phyloP scores from a whole-genome alignment of 2,329 filamentous ascomycete species.

The Diaporthe sp. region DNA sequence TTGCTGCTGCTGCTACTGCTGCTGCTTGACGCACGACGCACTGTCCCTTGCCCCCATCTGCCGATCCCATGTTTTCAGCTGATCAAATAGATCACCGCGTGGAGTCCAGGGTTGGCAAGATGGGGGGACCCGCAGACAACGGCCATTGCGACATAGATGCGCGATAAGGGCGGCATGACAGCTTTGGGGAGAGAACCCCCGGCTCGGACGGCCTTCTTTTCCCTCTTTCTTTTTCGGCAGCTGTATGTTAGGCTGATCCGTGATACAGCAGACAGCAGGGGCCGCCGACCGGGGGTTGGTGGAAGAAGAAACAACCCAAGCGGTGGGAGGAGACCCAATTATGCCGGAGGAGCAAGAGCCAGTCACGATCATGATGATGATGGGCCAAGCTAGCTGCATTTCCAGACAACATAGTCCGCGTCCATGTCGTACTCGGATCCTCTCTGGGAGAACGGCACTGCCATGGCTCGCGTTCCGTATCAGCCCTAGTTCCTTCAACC shows the following conservation, averaged over 20 bases:
- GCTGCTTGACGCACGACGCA: conserved; percentile 16
- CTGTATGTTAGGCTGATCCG: neutral
- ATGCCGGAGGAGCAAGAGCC: neutral
- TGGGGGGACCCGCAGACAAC: neutral
- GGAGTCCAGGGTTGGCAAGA: conserved; percentile 1
- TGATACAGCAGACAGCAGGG: neutral
- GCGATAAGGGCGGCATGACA: conserved; percentile 16
- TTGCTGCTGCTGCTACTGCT: neutral
- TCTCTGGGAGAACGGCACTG: neutral
- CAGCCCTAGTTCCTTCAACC: conserved; percentile 5
- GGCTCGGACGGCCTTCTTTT: neutral
- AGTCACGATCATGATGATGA: neutral
- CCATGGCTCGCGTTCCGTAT: neutral
- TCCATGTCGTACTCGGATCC: neutral
- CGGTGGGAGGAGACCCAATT: neutral
- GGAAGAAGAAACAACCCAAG: conserved; percentile 2
- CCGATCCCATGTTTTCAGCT: conserved; percentile 9
- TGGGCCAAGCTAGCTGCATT: neutral
- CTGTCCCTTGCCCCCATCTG: neutral
- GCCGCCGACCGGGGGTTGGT: neutral
- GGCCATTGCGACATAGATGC: conserved; percentile 3
- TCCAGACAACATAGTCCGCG: neutral
- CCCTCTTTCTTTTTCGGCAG: neutral
- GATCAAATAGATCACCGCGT: conserved; percentile 9
- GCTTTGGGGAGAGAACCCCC: neutral